Percentiles rank a stretch among this genome's conserved stretches.
Conservation (phyloP, 2,329 filamentous ascomycete genomes). For the Penicillium freii region DNA sequence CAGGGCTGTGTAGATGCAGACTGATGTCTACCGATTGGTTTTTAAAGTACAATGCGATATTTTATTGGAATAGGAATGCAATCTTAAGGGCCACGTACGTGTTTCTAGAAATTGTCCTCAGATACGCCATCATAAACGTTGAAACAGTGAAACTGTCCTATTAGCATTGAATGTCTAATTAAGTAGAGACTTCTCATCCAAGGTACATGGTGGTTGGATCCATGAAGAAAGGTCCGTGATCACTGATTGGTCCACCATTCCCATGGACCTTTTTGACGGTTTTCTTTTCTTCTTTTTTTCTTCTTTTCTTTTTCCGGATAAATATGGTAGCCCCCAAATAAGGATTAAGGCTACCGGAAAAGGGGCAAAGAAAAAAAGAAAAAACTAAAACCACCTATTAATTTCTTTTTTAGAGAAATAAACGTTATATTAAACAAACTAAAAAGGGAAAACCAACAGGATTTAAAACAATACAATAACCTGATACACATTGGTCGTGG, state of each 20-base stretch:
- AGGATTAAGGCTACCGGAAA: slow-evolving; percentile 17
- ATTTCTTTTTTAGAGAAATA: background rate
- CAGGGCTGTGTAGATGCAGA: slow-evolving; percentile 11
- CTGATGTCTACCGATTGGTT: slow-evolving; percentile 7
- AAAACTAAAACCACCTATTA: background rate
- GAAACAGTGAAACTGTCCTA: slow-evolving; percentile 18
- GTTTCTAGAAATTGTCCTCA: background rate
- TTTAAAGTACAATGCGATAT: background rate
- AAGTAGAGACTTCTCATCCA: slow-evolving; percentile 11
- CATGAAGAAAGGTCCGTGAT: background rate
- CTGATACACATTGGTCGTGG: slow-evolving; percentile 21
- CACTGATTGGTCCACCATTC: slow-evolving; percentile 1
- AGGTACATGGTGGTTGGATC: slow-evolving; percentile 11
- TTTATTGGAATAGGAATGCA: background rate
- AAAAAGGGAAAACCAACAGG: background rate
- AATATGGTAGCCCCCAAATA: slow-evolving; percentile 10
- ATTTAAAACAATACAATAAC: slow-evolving; percentile 11
- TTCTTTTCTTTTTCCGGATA: background rate
- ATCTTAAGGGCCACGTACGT: slow-evolving; percentile 1
- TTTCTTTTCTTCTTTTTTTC: background rate
- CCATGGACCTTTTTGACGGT: background rate
- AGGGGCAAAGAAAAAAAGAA: background rate
- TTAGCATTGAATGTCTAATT: background rate
- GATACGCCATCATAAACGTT: background rate
- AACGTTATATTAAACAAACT: background rate